A percentile compares a stretch with the other conserved stretches of the same genome.
Conservation (phyloP, 495 filamentous ascomycete species). For the Aspergillus baeticus region DNA sequence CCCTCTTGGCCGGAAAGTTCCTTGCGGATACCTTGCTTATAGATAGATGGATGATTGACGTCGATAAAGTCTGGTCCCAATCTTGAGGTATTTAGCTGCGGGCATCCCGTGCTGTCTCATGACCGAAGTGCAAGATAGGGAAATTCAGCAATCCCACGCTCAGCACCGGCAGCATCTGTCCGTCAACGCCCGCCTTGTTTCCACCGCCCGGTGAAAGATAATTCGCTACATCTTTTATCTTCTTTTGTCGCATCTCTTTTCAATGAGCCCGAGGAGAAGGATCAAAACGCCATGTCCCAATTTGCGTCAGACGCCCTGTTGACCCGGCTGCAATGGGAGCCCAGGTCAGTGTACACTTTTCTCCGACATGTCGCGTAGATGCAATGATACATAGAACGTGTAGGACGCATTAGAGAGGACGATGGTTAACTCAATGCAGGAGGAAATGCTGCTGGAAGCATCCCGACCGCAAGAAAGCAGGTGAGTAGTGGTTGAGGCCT, state of each 20-base stretch:
- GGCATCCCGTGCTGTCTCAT: not conserved
- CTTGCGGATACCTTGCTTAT: slow-evolving; percentile 6
- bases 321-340: slow-evolving; percentile 38
- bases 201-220: not conserved
- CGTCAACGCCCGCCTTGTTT: not conserved
- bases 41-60: not conserved
- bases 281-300: slow-evolving; percentile 15
- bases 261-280: slow-evolving; percentile 6
- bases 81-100: not conserved
- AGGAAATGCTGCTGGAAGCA: slow-evolving; percentile 13
- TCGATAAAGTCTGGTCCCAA: not conserved
- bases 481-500: slow-evolving; percentile 3
- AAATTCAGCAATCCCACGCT: slow-evolving; percentile 4
- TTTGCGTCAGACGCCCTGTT: slow-evolving; percentile 21
- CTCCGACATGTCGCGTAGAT: not conserved
- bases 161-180: not conserved
- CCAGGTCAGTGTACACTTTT: slow-evolving; percentile 29
- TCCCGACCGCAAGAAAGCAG: slow-evolving; percentile 7
- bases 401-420: not conserved
- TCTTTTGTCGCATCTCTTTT: not conserved
- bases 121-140: slow-evolving; percentile 1
- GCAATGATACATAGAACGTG: not conserved
- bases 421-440: slow-evolving; percentile 9
- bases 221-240: not conserved
- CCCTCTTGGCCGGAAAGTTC: slow-evolving; percentile 1